Base-by-base conservation (phyloP, 208 protist genomes). In the Leishmania aethiopica region DNA sequence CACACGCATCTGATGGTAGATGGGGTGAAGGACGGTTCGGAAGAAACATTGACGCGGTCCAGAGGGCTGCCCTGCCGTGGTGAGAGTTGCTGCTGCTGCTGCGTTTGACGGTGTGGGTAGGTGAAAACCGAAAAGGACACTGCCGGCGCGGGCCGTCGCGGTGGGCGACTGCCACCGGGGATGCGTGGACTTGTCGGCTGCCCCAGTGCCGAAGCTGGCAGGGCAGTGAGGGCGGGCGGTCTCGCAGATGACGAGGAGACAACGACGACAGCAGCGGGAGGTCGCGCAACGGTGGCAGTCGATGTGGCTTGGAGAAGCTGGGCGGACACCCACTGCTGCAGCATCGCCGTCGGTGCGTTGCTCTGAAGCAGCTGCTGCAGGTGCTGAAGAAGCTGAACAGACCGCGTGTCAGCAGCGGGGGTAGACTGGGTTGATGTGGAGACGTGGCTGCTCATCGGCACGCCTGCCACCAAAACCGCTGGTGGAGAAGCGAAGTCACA, bases 311-410 rank as follows among this genome's bases (percentile, higher is more conserved):
- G 75, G 22, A 53, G 57, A 28, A 87, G 84, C 49, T 87, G 75
- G 10, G 47, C 4, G 15, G 79, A 66, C 13, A 87, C 72, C 84
- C 84, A 87, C 47, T 78, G 79, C 76, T 87, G 84, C 75, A 87
- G 45, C 37, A 40, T 55, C 28, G 67, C 75, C 1, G 79, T 67
- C 7, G 78, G 59, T 8, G 42, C 79, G 37, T 79, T 79, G 49
- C 47, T 55, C 57, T 67, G 73, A 25, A 87, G 79, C 22, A 87
- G 55, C 53, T 83, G 69, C 62, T 87, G 84, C 66, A 87, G 64
- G 42, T 80, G 55, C 60, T 83, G 76, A 2, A 87, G 69, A 4
- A 87, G 64, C 45, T 81, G 75, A 60, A 87, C 59, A 28, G 60
- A 51, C 22, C 25, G 42, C 11, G 67, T 81, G 42, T 75, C 70